These are phyloP conservation scores for Aureobasidium vineae DNA, from an alignment of 2,329 filamentous ascomycete species.

Conservation along the genomic window DNA sequence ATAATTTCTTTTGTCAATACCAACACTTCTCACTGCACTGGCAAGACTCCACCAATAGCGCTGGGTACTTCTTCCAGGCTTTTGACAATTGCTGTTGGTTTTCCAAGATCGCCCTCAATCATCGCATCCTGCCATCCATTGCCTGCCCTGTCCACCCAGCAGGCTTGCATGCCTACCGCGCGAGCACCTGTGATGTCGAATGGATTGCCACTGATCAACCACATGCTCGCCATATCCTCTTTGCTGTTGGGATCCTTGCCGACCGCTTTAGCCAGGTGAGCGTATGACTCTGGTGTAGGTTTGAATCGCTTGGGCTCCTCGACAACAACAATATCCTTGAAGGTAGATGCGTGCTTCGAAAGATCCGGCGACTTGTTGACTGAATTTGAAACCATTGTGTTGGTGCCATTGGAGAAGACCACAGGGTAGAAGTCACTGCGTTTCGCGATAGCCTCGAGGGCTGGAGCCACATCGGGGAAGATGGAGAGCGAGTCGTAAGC, in stretches of 20 bases:
- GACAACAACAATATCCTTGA: constrained; percentile 60
- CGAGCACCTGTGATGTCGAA: constrained; percentile 69
- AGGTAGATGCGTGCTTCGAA: constrained; percentile 48
- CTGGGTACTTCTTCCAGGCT: constrained; percentile 59
- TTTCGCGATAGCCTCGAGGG: constrained; percentile 51
- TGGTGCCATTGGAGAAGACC: constrained; percentile 69
- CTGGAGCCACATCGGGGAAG: constrained; percentile 62
- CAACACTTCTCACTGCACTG: neutral
- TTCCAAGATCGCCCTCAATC: constrained; percentile 44
- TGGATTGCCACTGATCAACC: constrained; percentile 70
- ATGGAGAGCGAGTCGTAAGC: constrained; percentile 63
- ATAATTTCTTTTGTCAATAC: neutral
- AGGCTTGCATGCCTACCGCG: constrained; percentile 60
- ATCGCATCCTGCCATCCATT: constrained; percentile 65
- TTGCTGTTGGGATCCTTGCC: constrained; percentile 45
- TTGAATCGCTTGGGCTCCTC: constrained; percentile 63
- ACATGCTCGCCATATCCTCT: constrained; percentile 53
- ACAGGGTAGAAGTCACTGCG: constrained; percentile 52
- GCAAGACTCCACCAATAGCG: constrained; percentile 32
- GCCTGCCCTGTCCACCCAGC: constrained; percentile 64
- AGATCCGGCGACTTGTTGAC: constrained; percentile 58
- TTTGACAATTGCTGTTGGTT: constrained; percentile 55
- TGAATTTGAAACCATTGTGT: constrained; percentile 61
- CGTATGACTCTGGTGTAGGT: constrained; percentile 61
- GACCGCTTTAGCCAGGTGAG: constrained; percentile 55